Conservation (phyloP, 2,329 filamentous ascomycete species). For the Epichloe gansuensis region DNA sequence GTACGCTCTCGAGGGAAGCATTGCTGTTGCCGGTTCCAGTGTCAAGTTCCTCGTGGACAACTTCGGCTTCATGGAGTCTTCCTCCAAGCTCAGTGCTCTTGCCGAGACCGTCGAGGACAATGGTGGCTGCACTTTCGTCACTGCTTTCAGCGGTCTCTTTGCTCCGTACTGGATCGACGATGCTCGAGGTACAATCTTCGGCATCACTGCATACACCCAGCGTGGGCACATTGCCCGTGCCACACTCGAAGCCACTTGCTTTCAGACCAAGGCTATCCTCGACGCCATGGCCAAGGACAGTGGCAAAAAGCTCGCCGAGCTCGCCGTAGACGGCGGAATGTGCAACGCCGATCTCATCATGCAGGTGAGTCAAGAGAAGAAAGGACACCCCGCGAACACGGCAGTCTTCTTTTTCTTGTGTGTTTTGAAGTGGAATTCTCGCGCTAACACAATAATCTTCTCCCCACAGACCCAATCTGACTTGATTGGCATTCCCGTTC, state of each 20-base stretch:
- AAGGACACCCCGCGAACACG: too few species aligned
- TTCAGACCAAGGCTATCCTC: constrained; percentile 72
- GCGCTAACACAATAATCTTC: neutral
- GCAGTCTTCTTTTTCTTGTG: neutral
- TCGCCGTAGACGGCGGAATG: constrained; percentile 81
- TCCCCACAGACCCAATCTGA: constrained; percentile 57
- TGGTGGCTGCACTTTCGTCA: constrained; percentile 66
- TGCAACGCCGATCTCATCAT: constrained; percentile 70
- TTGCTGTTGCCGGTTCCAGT: constrained; percentile 65
- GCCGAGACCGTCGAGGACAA: constrained; percentile 48
- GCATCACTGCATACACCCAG: constrained; percentile 66
- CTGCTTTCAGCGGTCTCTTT: constrained; percentile 70
- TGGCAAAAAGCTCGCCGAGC: constrained; percentile 56
- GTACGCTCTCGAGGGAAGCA: constrained; percentile 66
- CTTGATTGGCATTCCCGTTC: constrained; percentile 66
- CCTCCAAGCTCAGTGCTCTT: constrained; percentile 32
- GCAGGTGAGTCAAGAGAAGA: constrained; percentile 34
- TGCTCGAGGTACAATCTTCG: constrained; percentile 67
- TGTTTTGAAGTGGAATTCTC: neutral
- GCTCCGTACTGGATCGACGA: constrained; percentile 81
- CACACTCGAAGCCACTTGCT: constrained; percentile 70
- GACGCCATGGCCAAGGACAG: constrained; percentile 73
- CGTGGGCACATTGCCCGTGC: constrained; percentile 68
- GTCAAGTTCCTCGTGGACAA: constrained; percentile 56
- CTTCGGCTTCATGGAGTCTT: constrained; percentile 40